Conservation (phyloP, 257 asterid genomes). For the Solanum bulbocastanum region DNA sequence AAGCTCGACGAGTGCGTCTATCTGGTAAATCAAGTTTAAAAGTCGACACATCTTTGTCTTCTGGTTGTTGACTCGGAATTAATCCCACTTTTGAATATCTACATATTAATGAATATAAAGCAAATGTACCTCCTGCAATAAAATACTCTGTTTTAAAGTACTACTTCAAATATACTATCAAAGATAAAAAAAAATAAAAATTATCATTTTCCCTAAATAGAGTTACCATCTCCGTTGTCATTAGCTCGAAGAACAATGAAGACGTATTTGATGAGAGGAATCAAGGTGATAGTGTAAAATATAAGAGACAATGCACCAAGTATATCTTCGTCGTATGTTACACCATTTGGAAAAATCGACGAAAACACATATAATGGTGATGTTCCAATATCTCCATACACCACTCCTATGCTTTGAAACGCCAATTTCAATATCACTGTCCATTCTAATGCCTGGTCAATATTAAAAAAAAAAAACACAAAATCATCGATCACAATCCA, state of each 20-base stretch:
- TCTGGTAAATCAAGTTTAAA: conserved; percentile 27
- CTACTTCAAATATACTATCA: no score
- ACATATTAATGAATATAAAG: conserved; percentile 56
- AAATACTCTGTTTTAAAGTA: not conserved
- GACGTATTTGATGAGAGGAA: conserved; percentile 26
- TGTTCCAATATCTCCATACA: conserved; percentile 33
- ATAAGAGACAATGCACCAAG: conserved; percentile 19
- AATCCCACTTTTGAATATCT: conserved; percentile 50
- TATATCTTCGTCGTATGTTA: conserved; percentile 13
- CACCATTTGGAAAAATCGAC: not conserved
- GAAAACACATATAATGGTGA: conserved; percentile 3
- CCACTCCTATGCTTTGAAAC: conserved; percentile 23
- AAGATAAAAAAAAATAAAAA: no score
- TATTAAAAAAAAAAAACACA: not conserved
- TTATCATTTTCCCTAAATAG: not conserved
- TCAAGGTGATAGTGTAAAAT: conserved; percentile 19
- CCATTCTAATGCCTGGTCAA: not conserved
- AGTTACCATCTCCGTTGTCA: conserved; percentile 29
- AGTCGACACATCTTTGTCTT: conserved; percentile 42
- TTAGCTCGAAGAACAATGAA: conserved; percentile 24
- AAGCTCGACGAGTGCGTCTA: conserved; percentile 18
- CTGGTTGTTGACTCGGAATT: conserved; percentile 38
- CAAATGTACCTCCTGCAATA: conserved; percentile 66
- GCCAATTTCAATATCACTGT: conserved; percentile 18
- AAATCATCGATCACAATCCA: not conserved